phyloP scores from a whole-genome alignment of 345 rosid genomes.

The Populus tremula region DNA sequence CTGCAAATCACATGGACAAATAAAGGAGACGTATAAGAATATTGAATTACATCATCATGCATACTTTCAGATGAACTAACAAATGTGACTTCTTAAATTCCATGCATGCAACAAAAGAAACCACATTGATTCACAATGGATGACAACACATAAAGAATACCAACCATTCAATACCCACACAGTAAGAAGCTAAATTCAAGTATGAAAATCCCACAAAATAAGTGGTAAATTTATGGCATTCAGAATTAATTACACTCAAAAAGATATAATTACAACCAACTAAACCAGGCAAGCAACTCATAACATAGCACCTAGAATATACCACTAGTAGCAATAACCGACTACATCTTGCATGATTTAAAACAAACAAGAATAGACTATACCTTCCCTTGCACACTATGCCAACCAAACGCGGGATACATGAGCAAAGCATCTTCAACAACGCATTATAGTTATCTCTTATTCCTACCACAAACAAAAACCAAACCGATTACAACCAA shows the following conservation, averaged over 20 bases:
- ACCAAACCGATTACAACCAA: background rate
- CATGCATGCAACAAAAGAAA: background rate
- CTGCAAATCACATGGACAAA: constrained; percentile 36
- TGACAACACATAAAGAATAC: background rate
- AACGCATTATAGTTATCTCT: constrained; percentile 52
- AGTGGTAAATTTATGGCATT: background rate
- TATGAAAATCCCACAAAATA: background rate
- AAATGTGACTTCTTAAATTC: background rate
- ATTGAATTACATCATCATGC: background rate
- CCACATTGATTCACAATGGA: background rate
- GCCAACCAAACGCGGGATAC: constrained; percentile 42
- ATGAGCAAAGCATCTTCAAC: constrained; percentile 55
- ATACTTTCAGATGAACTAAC: background rate
- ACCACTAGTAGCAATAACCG: background rate
- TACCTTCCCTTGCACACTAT: constrained; percentile 71
- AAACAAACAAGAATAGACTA: constrained; percentile 3
- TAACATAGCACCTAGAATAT: too few species aligned
- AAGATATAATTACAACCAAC: background rate
- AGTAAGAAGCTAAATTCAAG: background rate
- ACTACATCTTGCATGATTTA: background rate
- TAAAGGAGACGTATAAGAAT: background rate
- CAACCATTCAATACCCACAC: background rate
- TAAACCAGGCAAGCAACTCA: background rate
- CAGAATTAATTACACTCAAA: background rate
- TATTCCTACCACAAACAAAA: constrained; percentile 44